phyloP scores from a whole-genome alignment of 805 yeast species.

The Ogataea kodamae region DNA sequence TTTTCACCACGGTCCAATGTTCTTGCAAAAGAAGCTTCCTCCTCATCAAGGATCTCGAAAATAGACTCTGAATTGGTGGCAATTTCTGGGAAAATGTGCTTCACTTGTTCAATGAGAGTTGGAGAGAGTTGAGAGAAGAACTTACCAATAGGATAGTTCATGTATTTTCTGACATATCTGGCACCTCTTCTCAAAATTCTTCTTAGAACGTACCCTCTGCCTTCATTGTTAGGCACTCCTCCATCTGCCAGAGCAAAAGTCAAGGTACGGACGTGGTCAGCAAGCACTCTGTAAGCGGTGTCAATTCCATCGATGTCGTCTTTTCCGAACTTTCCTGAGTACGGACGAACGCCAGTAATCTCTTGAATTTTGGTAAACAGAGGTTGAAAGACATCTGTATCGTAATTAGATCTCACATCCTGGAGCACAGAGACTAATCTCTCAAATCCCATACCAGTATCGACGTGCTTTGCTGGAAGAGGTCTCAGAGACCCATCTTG shows the following conservation, averaged over 20 bases:
- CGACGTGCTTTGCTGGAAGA: constrained; percentile 92
- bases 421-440: constrained; percentile 93
- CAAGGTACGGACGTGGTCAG: constrained; percentile 97
- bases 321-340: constrained; percentile 87
- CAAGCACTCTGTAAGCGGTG: constrained; percentile 96
- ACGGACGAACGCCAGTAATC: constrained; percentile 88
- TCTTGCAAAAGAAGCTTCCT: constrained; percentile 90
- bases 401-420: constrained; percentile 88
- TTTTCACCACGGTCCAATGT: constrained; percentile 98
- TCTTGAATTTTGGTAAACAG: constrained; percentile 83
- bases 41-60: constrained; percentile 91
- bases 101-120: constrained; percentile 83
- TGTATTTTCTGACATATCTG: constrained; percentile 92
- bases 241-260: constrained; percentile 97
- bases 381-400: constrained; percentile 94
- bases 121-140: constrained; percentile 93
- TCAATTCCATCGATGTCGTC: constrained; percentile 94
- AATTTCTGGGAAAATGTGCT: constrained; percentile 90
- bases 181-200: constrained; percentile 98
- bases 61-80: constrained; percentile 65
- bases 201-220: constrained; percentile 97
- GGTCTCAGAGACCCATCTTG: constrained; percentile 73
- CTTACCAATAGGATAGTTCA: constrained; percentile 91
- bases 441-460: constrained; percentile 99
- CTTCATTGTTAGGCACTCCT: constrained; percentile 98